phyloP scores from a whole-genome alignment of 179 eudicot genomes.

The Silene noctiflora region DNA sequence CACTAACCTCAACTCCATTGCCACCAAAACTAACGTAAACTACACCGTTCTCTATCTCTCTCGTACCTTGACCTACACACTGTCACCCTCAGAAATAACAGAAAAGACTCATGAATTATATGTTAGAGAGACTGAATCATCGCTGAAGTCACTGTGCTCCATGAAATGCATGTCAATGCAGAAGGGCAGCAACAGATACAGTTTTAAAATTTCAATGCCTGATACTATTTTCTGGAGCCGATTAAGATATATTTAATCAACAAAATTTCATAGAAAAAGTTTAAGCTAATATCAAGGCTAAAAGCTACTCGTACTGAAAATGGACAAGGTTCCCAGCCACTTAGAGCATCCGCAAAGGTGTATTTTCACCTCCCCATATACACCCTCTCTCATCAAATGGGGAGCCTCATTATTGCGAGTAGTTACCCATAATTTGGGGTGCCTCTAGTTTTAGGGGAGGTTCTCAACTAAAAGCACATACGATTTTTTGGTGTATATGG shows the following conservation, averaged over 20 bases:
- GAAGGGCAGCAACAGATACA: background rate
- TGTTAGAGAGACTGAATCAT: background rate
- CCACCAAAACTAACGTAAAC: background rate
- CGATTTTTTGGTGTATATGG: too few species aligned
- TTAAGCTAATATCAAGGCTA: background rate
- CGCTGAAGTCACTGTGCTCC: slow-evolving; percentile 1
- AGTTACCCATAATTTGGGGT: too few species aligned
- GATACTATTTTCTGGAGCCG: background rate
- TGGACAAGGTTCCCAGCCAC: background rate
- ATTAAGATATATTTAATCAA: background rate
- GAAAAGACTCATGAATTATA: background rate
- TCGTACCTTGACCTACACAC: background rate
- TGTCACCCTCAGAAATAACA: background rate
- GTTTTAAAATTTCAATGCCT: background rate
- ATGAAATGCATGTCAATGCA: slow-evolving; percentile 13
- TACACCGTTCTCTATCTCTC: background rate
- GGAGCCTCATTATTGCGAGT: too few species aligned
- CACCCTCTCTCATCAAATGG: too few species aligned
- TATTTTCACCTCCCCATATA: too few species aligned
- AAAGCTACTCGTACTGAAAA: background rate
- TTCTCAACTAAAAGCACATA: too few species aligned
- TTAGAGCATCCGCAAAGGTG: too few species aligned
- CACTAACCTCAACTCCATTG: background rate
- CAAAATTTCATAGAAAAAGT: background rate
- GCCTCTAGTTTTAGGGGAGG: too few species aligned